Percentiles rank a stretch among this genome's conserved stretches.
Evolutionary conservation across 2,329 filamentous ascomycete species (phyloP).

Genomic region (Trichophyton verrucosum): DNA sequence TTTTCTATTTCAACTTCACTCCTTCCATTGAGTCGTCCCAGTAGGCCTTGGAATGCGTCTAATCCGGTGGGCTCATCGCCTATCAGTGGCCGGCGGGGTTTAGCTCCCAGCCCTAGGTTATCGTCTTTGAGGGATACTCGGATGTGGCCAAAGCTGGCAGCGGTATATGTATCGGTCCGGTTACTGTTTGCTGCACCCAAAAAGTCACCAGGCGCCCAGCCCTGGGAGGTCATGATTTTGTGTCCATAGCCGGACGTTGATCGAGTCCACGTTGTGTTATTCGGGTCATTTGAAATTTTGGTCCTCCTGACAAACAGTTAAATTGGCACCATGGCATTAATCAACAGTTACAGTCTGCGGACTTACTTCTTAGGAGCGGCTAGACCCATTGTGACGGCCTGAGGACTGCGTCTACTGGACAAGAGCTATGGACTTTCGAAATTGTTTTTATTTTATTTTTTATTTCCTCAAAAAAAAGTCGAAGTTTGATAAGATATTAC

Average conservation of each 20-base stretch:
- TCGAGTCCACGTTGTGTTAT: constrained; percentile 86
- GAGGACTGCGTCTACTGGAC: not conserved
- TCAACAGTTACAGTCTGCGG: not conserved
- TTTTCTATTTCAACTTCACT: constrained; percentile 58
- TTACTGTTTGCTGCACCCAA: constrained; percentile 66
- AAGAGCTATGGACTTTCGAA: not conserved
- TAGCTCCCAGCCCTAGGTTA: constrained; percentile 77
- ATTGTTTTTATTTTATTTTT: not conserved
- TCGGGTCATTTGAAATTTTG: constrained; percentile 81
- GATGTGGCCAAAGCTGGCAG: constrained; percentile 74
- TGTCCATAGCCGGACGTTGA: constrained; percentile 77
- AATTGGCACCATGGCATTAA: not conserved
- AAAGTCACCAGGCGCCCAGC: constrained; percentile 76
- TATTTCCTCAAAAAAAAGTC: not conserved
- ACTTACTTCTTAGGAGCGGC: constrained; percentile 54
- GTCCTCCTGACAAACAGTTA: constrained; percentile 33
- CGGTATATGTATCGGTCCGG: constrained; percentile 64
- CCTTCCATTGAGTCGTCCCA: constrained; percentile 84
- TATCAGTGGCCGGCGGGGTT: constrained; percentile 52
- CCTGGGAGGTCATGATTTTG: constrained; percentile 73
- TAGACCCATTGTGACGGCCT: constrained; percentile 48
- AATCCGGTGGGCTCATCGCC: constrained; percentile 69
- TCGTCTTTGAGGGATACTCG: constrained; percentile 79
- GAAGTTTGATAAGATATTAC: not conserved
- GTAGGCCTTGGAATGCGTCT: constrained; percentile 70